Conservation (phyloP, 371 early-diverging fungal genomes). For the Actinomortierella wolfii region DNA sequence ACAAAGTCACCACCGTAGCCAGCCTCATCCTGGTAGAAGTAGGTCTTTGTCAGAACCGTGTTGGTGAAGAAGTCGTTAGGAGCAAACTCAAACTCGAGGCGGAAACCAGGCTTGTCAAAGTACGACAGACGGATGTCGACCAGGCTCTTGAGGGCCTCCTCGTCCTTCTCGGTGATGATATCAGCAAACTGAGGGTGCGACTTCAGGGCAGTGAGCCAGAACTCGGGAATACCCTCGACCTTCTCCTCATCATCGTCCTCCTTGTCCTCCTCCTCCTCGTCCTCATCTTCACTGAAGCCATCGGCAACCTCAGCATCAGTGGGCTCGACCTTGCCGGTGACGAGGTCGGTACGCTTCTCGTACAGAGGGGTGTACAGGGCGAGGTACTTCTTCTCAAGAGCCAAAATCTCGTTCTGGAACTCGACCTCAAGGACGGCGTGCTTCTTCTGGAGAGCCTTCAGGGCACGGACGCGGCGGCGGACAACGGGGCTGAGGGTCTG, state of each 20-base stretch:
- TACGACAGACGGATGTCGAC: constrained; percentile 84
- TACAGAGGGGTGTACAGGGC: constrained; percentile 83
- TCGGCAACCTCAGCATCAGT: constrained; percentile 80
- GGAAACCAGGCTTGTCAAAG: constrained; percentile 90
- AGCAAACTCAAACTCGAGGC: constrained; percentile 88
- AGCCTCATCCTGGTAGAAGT: constrained; percentile 78
- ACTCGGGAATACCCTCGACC: constrained; percentile 75
- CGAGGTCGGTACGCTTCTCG: constrained; percentile 78
- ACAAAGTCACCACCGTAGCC: constrained; percentile 79
- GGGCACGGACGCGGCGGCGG: constrained; percentile 80
- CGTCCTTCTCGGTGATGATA: constrained; percentile 88
- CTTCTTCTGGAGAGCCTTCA: constrained; percentile 82
- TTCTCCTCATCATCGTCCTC: constrained; percentile 47
- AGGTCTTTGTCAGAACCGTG: constrained; percentile 86
- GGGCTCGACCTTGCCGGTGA: constrained; percentile 84
- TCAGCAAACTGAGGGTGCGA: constrained; percentile 81
- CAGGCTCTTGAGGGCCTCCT: constrained; percentile 81
- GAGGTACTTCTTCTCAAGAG: constrained; percentile 93
- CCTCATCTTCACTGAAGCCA: constrained; percentile 64
- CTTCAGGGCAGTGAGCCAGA: constrained; percentile 94
- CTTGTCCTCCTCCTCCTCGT: constrained; percentile 56
- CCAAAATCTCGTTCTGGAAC: constrained; percentile 89
- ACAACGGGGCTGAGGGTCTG: constrained; percentile 77
- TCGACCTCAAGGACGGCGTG: constrained; percentile 79
- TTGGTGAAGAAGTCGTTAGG: constrained; percentile 91